A percentile compares a stretch with the other conserved stretches of the same genome.
Conservation (phyloP, 441 rosid species). For the Populus tomentosa region DNA sequence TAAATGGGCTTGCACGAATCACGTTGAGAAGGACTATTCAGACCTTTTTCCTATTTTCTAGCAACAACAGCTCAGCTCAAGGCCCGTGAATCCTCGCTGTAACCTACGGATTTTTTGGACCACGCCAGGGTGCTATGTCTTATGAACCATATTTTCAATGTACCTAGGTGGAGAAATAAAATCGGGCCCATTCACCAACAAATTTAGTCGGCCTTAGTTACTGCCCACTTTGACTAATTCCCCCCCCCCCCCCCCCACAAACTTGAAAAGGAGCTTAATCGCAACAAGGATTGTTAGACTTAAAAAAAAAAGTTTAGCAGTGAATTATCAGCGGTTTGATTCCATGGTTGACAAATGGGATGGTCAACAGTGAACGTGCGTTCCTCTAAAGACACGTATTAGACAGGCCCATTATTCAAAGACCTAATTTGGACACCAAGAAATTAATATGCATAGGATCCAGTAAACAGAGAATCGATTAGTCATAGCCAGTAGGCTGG, state of each 20-base stretch:
- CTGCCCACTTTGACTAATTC: neutral
- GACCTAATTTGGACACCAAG: neutral
- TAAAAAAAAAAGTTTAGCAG: no score
- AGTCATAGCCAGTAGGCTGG: neutral
- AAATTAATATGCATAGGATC: neutral
- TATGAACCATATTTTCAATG: no score
- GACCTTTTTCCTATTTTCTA: neutral
- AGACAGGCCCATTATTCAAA: no score
- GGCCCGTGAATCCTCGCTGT: neutral
- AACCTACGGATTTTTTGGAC: no score
- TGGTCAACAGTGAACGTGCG: neutral
- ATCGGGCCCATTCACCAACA: neutral
- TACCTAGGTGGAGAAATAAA: no score
- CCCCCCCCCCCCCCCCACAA: neutral
- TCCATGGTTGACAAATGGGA: neutral
- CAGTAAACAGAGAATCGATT: neutral
- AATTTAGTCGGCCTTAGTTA: neutral
- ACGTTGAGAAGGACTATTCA: neutral
- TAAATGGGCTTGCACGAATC: neutral
- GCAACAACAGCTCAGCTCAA: neutral
- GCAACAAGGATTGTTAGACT: no score
- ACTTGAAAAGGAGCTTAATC: no score
- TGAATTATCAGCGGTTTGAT: no score
- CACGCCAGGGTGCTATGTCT: no score
- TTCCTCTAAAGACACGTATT: no score